Evolutionary conservation across 2,329 filamentous ascomycete genomes (phyloP).

Genomic region (Orbilia blumenaviensis): DNA sequence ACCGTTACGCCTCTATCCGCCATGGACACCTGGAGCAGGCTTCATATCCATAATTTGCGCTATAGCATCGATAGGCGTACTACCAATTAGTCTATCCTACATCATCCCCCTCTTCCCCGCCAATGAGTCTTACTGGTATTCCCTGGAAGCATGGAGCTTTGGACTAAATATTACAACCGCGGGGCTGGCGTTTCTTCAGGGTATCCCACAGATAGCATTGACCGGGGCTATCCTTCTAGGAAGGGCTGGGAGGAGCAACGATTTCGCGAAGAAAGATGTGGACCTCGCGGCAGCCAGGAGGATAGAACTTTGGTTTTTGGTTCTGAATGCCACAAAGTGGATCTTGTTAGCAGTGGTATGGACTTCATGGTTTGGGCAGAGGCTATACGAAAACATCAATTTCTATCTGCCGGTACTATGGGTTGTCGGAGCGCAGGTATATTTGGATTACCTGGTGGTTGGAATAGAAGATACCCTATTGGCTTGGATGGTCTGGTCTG

Average conservation of each 20-base stretch:
- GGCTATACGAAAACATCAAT: slow-evolving; percentile 47
- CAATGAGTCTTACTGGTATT: slow-evolving; percentile 33
- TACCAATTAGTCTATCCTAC: slow-evolving; percentile 37
- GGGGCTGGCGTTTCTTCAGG: slow-evolving; percentile 32
- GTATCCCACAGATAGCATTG: slow-evolving; percentile 36
- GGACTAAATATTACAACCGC: slow-evolving; percentile 40
- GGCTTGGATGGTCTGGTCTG: slow-evolving; percentile 41
- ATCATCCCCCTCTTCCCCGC: slow-evolving; percentile 31
- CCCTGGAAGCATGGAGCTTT: slow-evolving; percentile 46
- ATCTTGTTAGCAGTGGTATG: slow-evolving; percentile 28
- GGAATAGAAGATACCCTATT: slow-evolving; percentile 41
- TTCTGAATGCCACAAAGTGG: slow-evolving; percentile 13
- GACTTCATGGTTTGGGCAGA: slow-evolving; percentile 47
- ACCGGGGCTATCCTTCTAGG: slow-evolving; percentile 3
- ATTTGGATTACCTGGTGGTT: slow-evolving; percentile 33
- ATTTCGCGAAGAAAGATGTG: background rate
- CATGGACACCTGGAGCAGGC: slow-evolving; percentile 34
- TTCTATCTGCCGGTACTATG: slow-evolving; percentile 47
- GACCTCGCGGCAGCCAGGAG: background rate
- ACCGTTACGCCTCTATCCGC: slow-evolving; percentile 16
- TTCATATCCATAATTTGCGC: slow-evolving; percentile 23
- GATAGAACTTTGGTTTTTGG: slow-evolving; percentile 17
- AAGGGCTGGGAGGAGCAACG: background rate
- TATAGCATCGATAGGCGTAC: slow-evolving; percentile 7
- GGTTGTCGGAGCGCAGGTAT: slow-evolving; percentile 43